These are phyloP conservation scores for Tritrichomonas musculus DNA, from an alignment of 208 protist species.

Conservation along the genomic window DNA sequence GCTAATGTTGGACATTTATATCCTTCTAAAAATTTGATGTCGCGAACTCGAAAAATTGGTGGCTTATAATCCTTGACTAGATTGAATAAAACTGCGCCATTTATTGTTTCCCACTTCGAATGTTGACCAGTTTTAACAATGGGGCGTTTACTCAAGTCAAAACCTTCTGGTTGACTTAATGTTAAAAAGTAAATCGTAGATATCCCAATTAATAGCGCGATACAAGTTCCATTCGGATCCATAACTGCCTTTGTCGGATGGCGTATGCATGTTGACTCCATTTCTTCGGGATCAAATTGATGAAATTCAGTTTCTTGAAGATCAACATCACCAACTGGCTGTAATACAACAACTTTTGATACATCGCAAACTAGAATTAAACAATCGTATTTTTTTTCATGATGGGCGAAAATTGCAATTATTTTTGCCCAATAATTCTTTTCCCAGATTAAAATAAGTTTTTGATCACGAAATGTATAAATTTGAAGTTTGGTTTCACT, in stretches of 20 bases:
- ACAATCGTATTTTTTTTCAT: neutral
- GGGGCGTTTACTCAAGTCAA: neutral
- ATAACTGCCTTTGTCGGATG: neutral
- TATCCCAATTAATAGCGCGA: neutral
- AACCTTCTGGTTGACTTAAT: neutral
- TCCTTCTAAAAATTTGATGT: neutral
- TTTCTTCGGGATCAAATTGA: neutral
- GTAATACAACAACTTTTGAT: neutral
- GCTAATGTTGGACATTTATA: constrained; percentile 6
- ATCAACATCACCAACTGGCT: neutral
- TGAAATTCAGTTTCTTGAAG: constrained; percentile 28
- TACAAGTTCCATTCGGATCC: neutral
- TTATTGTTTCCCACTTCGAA: neutral
- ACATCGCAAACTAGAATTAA: neutral
- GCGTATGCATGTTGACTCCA: neutral
- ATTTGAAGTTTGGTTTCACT: constrained; percentile 9
- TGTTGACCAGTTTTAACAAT: neutral
- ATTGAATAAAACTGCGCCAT: neutral
- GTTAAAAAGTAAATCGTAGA: neutral
- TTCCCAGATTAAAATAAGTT: neutral
- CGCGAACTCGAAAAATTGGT: neutral
- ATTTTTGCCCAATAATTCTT: constrained; percentile 31
- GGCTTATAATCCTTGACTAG: neutral
- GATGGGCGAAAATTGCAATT: neutral
- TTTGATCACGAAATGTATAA: neutral